Base-by-base conservation (phyloP, 2,329 filamentous ascomycete genomes). In the Colletotrichum sp. region DNA sequence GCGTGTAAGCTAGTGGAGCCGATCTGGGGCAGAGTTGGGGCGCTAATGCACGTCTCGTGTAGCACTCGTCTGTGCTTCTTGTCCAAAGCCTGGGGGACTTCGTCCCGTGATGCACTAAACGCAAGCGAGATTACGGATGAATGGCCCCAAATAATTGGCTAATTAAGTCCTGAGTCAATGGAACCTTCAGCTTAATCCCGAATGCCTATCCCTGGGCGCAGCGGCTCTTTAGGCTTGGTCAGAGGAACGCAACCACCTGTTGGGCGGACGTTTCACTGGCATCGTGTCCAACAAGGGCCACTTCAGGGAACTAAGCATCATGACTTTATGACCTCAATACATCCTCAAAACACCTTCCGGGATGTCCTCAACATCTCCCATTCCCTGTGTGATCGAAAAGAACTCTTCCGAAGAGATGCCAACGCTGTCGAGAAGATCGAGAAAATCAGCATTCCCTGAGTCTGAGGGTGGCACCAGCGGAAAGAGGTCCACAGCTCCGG, bases 221-320 rank as follows among this genome's bases (percentile, higher is more conserved):
- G 2, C 36, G 36, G 38, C 4, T 18, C 38, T n/a, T n/a, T 0
- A n/a, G 0, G 38, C 38, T 43, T 43, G 18, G 38, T 18, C 38
- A 43, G 38, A 43, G 38, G 18, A 43, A 10, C 1, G 18, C 8
- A 43, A n/a, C 0, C 38, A 18, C 38, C 18, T 43, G 18, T 18
- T 3, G 8, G 4, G 36, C 16, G 16, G 36, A 9, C 16, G 8
- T 43, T 43, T 9, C 16, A 9, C 18, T n/a, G 38, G 38, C 38
- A 1, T n/a, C 1, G 8, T 43, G 18, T n/a, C 38, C 38, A 43
- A 43, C 16, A 2, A 43, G 38, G 8, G 38, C 5, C 10, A 10
- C 8, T 10, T 2, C 38, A 43, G 38, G 38, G 2, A 43, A 43
- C 18, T n/a, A n/a, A n/a, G 38, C 0, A 10, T n/a, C 38, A 0